phyloP scores from a whole-genome alignment of 805 yeast genomes.

The Barnettozyma californica region DNA sequence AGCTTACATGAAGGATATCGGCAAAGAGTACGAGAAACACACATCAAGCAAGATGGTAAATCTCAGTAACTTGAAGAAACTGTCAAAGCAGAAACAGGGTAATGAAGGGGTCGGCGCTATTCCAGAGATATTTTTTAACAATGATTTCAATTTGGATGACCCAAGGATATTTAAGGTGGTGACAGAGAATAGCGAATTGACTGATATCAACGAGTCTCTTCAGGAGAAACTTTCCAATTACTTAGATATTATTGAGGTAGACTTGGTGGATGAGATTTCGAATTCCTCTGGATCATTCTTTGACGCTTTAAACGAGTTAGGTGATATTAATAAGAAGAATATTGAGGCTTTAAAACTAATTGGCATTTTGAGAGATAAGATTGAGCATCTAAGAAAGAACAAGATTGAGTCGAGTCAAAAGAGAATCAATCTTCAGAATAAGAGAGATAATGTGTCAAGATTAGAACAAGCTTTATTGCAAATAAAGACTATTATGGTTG shows the following conservation, averaged over 20 bases:
- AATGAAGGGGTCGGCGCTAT: conserved; percentile 36
- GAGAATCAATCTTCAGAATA: conserved; percentile 43
- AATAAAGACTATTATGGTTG: conserved; percentile 39
- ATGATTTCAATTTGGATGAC: conserved; percentile 76
- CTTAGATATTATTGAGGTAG: conserved; percentile 79
- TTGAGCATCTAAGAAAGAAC: conserved; percentile 41
- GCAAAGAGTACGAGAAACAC: conserved; percentile 40
- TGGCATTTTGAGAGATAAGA: conserved; percentile 37
- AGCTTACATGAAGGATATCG: conserved; percentile 39
- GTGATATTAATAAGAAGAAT: conserved; percentile 53
- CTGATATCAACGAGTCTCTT: conserved; percentile 47
- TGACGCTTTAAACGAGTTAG: conserved; percentile 75
- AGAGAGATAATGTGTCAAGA: conserved; percentile 52
- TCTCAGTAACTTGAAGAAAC: conserved; percentile 23
- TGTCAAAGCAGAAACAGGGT: conserved; percentile 20
- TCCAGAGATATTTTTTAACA: conserved; percentile 65
- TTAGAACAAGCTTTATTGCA: conserved; percentile 57
- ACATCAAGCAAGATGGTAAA: conserved; percentile 39
- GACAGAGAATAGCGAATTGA: conserved; percentile 51
- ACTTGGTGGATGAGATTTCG: conserved; percentile 76
- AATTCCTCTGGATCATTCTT: conserved; percentile 81
- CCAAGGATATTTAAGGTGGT: conserved; percentile 80
- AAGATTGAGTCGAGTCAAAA: conserved; percentile 48
- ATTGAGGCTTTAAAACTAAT: conserved; percentile 44
- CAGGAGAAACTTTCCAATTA: conserved; percentile 80